These are phyloP conservation scores for Tagetes patula DNA, from an alignment of 129 eudicot genomes.

Conservation along the genomic window DNA sequence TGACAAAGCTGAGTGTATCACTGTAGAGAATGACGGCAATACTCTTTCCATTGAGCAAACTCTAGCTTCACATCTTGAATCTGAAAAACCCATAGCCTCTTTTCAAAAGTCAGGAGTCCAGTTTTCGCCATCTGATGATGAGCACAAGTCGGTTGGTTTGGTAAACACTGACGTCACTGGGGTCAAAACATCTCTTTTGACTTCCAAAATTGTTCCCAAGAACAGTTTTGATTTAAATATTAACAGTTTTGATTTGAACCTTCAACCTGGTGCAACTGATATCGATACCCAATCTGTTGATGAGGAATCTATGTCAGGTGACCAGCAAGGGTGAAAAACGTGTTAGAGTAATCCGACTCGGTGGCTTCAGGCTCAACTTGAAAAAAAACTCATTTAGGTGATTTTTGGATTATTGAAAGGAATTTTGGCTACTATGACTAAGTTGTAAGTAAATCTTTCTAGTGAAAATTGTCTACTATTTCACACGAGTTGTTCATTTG, in stretches of 20 bases:
- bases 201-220: constrained; percentile 15
- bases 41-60: background rate
- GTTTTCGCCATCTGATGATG: constrained; percentile 20
- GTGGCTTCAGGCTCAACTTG: constrained; percentile 30
- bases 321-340: constrained; percentile 20
- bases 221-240: constrained; percentile 29
- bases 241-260: constrained; percentile 33
- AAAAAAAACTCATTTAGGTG: constrained; percentile 9
- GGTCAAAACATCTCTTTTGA: constrained; percentile 6
- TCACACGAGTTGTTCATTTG: background rate
- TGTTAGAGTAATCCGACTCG: constrained; percentile 27
- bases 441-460: background rate
- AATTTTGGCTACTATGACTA: background rate
- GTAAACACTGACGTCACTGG: background rate
- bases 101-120: background rate
- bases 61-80: constrained; percentile 19
- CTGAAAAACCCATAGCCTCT: constrained; percentile 14
- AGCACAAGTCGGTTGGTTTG: constrained; percentile 7
- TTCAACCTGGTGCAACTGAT: constrained; percentile 29
- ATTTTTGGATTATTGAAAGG: constrained; percentile 1
- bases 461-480: background rate
- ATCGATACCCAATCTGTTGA: constrained; percentile 26
- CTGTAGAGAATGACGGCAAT: background rate
- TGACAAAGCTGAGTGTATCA: constrained; percentile 10
- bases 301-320: constrained; percentile 23